These are phyloP conservation scores for Phytophthora ramorum DNA, from an alignment of 352 stramenopile species.

Conservation along the genomic window DNA sequence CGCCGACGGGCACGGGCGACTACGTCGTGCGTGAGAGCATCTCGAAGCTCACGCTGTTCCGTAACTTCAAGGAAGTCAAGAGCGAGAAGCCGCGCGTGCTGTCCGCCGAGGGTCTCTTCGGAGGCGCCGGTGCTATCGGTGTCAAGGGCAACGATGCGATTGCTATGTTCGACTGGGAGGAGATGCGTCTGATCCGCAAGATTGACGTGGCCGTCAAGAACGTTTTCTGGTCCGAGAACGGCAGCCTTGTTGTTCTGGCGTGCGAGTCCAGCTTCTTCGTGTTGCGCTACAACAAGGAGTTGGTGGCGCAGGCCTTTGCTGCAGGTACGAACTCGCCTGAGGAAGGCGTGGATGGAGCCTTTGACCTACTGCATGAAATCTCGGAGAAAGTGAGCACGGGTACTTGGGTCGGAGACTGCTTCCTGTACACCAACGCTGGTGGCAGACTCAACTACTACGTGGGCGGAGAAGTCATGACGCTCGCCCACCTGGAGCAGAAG, in stretches of 20 bases:
- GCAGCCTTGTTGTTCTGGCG: slow-evolving; percentile 96
- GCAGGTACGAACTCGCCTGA: slow-evolving; percentile 89
- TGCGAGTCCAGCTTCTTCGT: slow-evolving; percentile 97
- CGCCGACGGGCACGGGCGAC: slow-evolving; percentile 95
- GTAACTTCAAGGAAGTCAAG: slow-evolving; percentile 99
- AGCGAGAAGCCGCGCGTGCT: slow-evolving; percentile 94
- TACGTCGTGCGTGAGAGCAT: slow-evolving; percentile 98
- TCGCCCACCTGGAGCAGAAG: slow-evolving; percentile 95
- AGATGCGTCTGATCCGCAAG: slow-evolving; percentile 96
- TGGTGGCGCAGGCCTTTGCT: slow-evolving; percentile 90
- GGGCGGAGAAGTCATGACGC: slow-evolving; percentile 99
- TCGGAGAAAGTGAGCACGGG: slow-evolving; percentile 95
- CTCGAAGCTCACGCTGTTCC: slow-evolving; percentile 97
- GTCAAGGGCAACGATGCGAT: slow-evolving; percentile 97
- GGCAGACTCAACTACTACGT: slow-evolving; percentile 99
- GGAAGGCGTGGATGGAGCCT: slow-evolving; percentile 97
- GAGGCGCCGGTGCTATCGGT: slow-evolving; percentile 94
- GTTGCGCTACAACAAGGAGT: slow-evolving; percentile 94
- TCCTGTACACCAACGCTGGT: slow-evolving; percentile 97
- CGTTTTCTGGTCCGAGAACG: slow-evolving; percentile 98
- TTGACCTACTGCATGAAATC: slow-evolving; percentile 98
- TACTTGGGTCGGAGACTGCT: slow-evolving; percentile 99
- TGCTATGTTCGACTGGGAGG: slow-evolving; percentile 99
- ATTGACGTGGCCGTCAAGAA: slow-evolving; percentile 98
- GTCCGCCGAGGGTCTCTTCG: slow-evolving; percentile 96